Base-by-base conservation (phyloP, 2,329 filamentous ascomycete genomes). In the Aspergillus neoniger region DNA sequence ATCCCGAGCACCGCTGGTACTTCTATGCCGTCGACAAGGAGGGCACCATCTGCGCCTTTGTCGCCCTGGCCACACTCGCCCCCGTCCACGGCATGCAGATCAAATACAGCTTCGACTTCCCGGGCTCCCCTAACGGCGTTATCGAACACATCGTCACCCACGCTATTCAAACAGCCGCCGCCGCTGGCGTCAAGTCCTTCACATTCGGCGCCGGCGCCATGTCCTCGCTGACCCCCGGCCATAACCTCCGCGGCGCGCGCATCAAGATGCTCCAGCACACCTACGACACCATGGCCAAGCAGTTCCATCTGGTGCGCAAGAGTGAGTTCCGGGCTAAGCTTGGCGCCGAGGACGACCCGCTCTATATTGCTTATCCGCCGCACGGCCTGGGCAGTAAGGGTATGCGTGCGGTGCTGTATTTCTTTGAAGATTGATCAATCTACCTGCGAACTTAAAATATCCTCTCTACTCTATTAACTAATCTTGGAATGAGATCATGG, bases 41-140 rank as follows among this genome's bases (percentile, higher is more conserved):
- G 15, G 90, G 90, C 64, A 86, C 84, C 61, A 86, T 97, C 59
- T 84, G 84, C 44, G 89, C 90, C 36, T 85, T 97, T 60, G 89
- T 94, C n/a, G 88, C 94, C 8, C 82, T 97, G 69, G 90, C 91
- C 56, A 90, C 92, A 75, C 86, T 97, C 28, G 86, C 90, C 3
- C 91, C 92, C 2, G 82, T 86, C 38, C 86, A 96, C 73, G 93
- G 93, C 57, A 96, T 92, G 87, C 93, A 97, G 80, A 89, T 96
- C 73, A 97, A 97, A 81, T 96, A 95, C 82, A 91, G 90, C n/a
- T 86, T 97, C 57, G 92, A 97, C 77, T 96, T 97, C 82, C 93
- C 92, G 0, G 87, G 86, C 25, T 86, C 92, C 0, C 90, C 93
- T n/a, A 91, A 87, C 48, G 93, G 93, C 50, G 89, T 91, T 36